A percentile compares a stretch with the other conserved stretches of the same genome.
phyloP scores from a whole-genome alignment of 2,329 filamentous ascomycete genomes.

The Colletotrichum australisinense region DNA sequence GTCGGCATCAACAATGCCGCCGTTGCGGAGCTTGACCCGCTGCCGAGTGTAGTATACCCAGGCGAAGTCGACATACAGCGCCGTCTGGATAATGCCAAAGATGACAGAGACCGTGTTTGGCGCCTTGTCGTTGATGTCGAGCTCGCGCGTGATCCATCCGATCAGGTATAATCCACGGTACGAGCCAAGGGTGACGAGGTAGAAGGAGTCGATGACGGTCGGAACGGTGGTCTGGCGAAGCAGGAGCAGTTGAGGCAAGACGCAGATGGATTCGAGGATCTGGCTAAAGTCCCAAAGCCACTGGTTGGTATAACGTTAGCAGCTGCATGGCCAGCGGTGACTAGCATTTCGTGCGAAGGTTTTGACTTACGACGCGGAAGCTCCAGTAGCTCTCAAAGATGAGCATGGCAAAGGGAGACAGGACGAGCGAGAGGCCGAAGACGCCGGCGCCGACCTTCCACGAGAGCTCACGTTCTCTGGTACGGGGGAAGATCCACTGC shows the following conservation, averaged over 20 bases:
- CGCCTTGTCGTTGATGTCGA: constrained; percentile 67
- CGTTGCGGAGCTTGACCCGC: constrained; percentile 90
- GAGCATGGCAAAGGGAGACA: constrained; percentile 79
- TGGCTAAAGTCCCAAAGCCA: constrained; percentile 89
- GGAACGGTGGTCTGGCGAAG: constrained; percentile 95
- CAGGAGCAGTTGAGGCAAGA: constrained; percentile 90
- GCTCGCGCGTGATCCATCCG: constrained; percentile 84
- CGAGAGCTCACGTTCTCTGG: constrained; percentile 90
- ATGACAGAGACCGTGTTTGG: constrained; percentile 81
- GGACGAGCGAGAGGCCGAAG: constrained; percentile 71
- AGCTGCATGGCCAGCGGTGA: neutral
- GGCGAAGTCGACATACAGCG: constrained; percentile 91
- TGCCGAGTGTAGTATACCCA: constrained; percentile 97
- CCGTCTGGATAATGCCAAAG: constrained; percentile 90
- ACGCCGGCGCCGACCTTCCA: constrained; percentile 88
- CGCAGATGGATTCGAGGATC: constrained; percentile 89
- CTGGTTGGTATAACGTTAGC: constrained; percentile 55
- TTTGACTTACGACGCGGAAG: constrained; percentile 60
- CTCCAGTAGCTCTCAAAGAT: constrained; percentile 69
- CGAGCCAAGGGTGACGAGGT: constrained; percentile 86
- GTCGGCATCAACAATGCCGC: constrained; percentile 89
- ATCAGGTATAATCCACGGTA: constrained; percentile 92
- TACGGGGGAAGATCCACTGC: constrained; percentile 86
- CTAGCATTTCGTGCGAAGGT: neutral
- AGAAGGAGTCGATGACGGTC: constrained; percentile 97